phyloP scores from a whole-genome alignment of 83 land plant genomes.

The Isoetes engelmannii region DNA sequence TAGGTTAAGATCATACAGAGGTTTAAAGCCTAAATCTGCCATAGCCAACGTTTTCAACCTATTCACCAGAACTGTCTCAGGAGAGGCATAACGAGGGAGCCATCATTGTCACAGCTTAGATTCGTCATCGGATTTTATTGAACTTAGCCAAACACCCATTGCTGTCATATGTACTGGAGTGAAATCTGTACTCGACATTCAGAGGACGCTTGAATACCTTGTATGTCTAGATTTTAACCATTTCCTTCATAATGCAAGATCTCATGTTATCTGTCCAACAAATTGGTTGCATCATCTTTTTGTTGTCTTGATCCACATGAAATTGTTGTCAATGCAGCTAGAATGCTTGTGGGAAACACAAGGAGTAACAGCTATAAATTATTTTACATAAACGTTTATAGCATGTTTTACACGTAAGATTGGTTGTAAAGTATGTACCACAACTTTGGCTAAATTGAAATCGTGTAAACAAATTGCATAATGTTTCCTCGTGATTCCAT shows the following conservation, averaged over 20 bases:
- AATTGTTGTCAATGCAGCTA: not conserved
- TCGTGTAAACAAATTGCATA: conserved; percentile 7
- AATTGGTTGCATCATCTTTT: not conserved
- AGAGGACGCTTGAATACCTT: conserved; percentile 87
- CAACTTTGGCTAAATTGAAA: too few species aligned
- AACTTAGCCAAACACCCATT: conserved; percentile 86
- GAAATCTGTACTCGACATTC: conserved; percentile 91
- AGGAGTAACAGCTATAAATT: conserved; percentile 87
- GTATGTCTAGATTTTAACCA: too few species aligned
- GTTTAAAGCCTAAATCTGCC: too few species aligned
- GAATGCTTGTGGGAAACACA: conserved; percentile 82
- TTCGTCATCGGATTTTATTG: conserved; percentile 91
- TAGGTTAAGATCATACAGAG: too few species aligned
- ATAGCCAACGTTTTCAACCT: too few species aligned
- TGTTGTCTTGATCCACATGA: not conserved
- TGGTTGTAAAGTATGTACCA: conserved; percentile 77
- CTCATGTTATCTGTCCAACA: not conserved
- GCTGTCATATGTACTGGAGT: conserved; percentile 93
- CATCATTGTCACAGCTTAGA: too few species aligned
- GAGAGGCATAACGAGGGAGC: too few species aligned
- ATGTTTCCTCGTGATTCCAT: not conserved
- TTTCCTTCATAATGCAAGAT: too few species aligned
- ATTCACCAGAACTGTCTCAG: too few species aligned
- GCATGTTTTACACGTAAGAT: conserved; percentile 87
- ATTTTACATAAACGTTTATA: conserved; percentile 72